Evolutionary conservation across 202 grass and related monocot genomes (phyloP).

Genomic region (Saccharum hybrid): DNA sequence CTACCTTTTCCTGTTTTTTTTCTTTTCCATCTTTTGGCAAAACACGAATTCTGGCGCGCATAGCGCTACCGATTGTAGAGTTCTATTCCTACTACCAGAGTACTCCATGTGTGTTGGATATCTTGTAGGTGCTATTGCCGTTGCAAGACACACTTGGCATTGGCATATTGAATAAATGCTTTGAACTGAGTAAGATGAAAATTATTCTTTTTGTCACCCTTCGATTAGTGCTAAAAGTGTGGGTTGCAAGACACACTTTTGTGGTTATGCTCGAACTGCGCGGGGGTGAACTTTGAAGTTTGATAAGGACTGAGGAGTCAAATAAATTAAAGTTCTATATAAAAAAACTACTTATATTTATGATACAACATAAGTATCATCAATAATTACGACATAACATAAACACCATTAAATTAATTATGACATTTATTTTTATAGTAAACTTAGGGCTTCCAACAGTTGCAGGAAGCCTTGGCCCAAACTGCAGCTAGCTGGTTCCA

Average conservation of each 20-base stretch:
- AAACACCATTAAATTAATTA: too few relatives aligned
- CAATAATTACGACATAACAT: too few relatives aligned
- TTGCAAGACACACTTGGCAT: constrained; percentile 42
- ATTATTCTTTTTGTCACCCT: neutral
- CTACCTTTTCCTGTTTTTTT: constrained; percentile 14
- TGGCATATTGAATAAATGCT: constrained; percentile 60
- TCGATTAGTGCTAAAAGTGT: neutral
- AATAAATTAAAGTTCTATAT: too few relatives aligned
- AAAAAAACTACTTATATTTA: too few relatives aligned
- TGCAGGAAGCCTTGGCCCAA: too few relatives aligned
- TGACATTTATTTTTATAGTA: too few relatives aligned
- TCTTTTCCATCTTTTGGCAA: constrained; percentile 32
- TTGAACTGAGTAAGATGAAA: constrained; percentile 33
- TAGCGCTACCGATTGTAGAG: constrained; percentile 59
- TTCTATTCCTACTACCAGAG: constrained; percentile 48
- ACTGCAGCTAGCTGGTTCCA: too few relatives aligned
- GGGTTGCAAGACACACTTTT: neutral
- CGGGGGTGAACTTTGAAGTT: too few relatives aligned
- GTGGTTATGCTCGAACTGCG: neutral
- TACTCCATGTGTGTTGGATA: constrained; percentile 39
- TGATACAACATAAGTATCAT: too few relatives aligned
- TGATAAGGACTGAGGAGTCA: too few relatives aligned
- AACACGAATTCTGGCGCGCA: constrained; percentile 32
- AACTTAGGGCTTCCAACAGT: too few relatives aligned
- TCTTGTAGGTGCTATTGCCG: constrained; percentile 53